These are phyloP conservation scores for Aspergillus wentii DNA, from an alignment of 495 filamentous ascomycete species.

Conservation along the genomic window DNA sequence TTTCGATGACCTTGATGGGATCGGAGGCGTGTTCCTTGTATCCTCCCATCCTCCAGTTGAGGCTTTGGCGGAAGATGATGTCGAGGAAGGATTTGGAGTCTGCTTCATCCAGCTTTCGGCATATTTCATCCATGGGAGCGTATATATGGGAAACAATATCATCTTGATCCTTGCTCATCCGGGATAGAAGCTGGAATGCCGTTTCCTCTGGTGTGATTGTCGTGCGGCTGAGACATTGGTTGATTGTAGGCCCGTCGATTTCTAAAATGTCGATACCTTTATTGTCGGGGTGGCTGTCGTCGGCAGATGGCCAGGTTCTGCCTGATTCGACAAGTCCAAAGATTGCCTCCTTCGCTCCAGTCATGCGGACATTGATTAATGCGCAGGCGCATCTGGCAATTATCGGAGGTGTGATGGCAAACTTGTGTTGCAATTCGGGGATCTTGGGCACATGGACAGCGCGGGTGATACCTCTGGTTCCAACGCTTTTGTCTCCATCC, in stretches of 20 bases:
- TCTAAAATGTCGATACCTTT: not conserved
- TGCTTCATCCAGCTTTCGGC: not conserved
- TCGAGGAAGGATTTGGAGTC: not conserved
- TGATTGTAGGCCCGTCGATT: not conserved
- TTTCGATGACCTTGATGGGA: not conserved
- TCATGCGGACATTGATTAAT: not conserved
- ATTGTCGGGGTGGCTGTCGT: not conserved
- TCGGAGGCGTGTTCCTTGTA: not conserved
- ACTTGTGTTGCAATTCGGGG: not conserved
- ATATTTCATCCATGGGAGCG: not conserved
- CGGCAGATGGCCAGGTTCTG: not conserved
- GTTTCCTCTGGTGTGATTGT: not conserved
- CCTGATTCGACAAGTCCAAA: not conserved
- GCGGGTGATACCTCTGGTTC: not conserved
- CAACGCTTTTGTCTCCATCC: not conserved
- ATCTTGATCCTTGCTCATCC: not conserved
- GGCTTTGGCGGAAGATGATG: not conserved
- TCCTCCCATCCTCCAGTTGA: not conserved
- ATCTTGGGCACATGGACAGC: not conserved
- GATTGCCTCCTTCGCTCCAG: not conserved
- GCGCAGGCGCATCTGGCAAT: not conserved
- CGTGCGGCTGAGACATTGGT: not conserved
- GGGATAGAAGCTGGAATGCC: not conserved
- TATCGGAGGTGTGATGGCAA: not conserved
- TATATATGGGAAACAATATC: not conserved